A percentile compares a stretch with the other conserved stretches of the same genome.
These are phyloP conservation scores for Stipa capillata DNA, from an alignment of 176 grass and related monocot genomes.

Conservation along the genomic window DNA sequence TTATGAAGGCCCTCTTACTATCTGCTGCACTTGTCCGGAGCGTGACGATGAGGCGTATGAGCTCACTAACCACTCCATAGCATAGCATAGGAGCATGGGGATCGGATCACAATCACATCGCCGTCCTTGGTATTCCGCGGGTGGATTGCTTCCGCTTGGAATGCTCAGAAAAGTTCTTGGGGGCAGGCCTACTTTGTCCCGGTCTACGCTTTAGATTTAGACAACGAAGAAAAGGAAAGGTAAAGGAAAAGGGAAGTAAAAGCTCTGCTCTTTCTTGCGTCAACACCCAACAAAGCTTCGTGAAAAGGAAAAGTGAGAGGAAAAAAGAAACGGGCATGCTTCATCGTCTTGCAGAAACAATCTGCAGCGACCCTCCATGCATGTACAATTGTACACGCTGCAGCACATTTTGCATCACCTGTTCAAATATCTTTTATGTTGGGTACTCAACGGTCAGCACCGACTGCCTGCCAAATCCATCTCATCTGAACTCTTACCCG, in stretches of 20 bases:
- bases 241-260: background rate
- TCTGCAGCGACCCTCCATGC: background rate
- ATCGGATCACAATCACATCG: background rate
- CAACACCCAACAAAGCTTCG: background rate
- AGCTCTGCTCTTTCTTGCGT: background rate
- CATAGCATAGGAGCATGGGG: background rate
- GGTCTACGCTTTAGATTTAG: conserved; percentile 19
- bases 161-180: conserved; percentile 11
- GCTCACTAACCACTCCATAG: conserved; percentile 38
- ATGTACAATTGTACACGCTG: too few relatives aligned
- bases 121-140: background rate
- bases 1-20: too few relatives aligned
- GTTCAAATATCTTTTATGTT: conserved; percentile 4
- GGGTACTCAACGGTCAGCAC: background rate
- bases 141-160: background rate
- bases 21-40: background rate
- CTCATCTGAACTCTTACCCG: background rate
- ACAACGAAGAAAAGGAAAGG: background rate
- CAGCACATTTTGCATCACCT: background rate
- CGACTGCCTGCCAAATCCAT: background rate
- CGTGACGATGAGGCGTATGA: conserved; percentile 24
- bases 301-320: background rate
- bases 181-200: background rate
- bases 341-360: background rate
- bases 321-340: conserved; percentile 6